phyloP scores from a whole-genome alignment of 441 rosid species.

The Raphanus hybrid region DNA sequence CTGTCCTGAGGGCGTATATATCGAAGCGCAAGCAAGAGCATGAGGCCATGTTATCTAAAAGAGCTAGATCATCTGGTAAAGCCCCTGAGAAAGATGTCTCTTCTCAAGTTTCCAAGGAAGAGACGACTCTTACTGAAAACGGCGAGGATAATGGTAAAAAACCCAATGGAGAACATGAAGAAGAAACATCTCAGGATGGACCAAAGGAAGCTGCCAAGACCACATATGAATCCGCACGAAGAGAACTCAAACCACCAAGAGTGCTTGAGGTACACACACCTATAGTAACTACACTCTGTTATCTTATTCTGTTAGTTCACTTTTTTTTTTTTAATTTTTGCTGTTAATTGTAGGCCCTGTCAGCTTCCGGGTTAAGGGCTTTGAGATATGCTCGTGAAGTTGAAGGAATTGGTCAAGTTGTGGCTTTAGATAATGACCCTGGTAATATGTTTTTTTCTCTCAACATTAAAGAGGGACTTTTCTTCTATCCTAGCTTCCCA shows the following conservation, averaged over 20 bases:
- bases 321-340: slow-evolving; percentile 20
- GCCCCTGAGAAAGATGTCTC: slow-evolving; percentile 52
- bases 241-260: slow-evolving; percentile 78
- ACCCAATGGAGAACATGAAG: slow-evolving; percentile 57
- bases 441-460: slow-evolving; percentile 44
- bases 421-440: slow-evolving; percentile 93
- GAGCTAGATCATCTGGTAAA: slow-evolving; percentile 57
- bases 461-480: neutral
- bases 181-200: slow-evolving; percentile 50
- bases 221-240: slow-evolving; percentile 49
- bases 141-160: slow-evolving; percentile 47
- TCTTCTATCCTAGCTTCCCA: too few species aligned
- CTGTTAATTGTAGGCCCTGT: slow-evolving; percentile 67
- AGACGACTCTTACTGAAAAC: slow-evolving; percentile 42
- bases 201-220: slow-evolving; percentile 54
- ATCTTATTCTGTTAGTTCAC: neutral
- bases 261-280: slow-evolving; percentile 89
- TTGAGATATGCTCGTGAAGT: slow-evolving; percentile 92
- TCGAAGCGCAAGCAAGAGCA: slow-evolving; percentile 80
- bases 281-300: neutral
- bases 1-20: slow-evolving; percentile 81
- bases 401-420: slow-evolving; percentile 90
- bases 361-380: slow-evolving; percentile 96
- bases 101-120: slow-evolving; percentile 45
- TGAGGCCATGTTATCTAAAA: slow-evolving; percentile 62